A percentile compares a stretch with the other conserved stretches of the same genome.
Evolutionary conservation across 2,329 filamentous ascomycete species (phyloP).

Genomic region (Cladosporium sp.): DNA sequence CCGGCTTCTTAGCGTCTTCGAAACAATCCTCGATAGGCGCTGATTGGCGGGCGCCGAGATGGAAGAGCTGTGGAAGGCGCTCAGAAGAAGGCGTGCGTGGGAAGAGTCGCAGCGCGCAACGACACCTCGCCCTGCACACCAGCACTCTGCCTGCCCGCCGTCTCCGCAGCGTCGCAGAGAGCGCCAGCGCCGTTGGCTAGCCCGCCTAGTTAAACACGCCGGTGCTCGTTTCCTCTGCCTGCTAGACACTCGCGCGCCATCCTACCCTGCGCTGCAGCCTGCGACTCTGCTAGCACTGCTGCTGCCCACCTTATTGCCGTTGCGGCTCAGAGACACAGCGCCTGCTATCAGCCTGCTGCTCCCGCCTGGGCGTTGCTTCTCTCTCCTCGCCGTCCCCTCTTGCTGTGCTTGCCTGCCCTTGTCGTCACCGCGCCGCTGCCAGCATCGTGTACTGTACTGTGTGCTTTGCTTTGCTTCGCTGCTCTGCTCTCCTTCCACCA

Average conservation of each 20-base stretch:
- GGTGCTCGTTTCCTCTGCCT: background rate
- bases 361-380: slow-evolving; percentile 5
- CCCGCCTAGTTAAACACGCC: slow-evolving; percentile 4
- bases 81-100: background rate
- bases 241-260: background rate
- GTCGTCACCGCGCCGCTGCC: background rate
- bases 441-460: background rate
- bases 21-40: background rate
- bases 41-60: slow-evolving; percentile 6
- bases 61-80: slow-evolving; percentile 5
- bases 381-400: background rate
- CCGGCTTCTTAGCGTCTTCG: background rate
- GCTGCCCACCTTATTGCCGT: slow-evolving; percentile 1
- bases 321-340: background rate
- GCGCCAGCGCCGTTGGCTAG: background rate
- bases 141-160: background rate
- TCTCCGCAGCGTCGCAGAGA: slow-evolving; percentile 1
- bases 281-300: no score
- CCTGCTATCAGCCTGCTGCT: background rate
- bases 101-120: background rate
- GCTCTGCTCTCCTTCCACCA: background rate
- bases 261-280: slow-evolving; percentile 1
- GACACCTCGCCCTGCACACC: background rate
- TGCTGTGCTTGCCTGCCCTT: background rate
- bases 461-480: background rate